These are phyloP conservation scores for Cryptococcus sp. DNA, from an alignment of 1,284 basidiomycete genomes.

Conservation along the genomic window DNA sequence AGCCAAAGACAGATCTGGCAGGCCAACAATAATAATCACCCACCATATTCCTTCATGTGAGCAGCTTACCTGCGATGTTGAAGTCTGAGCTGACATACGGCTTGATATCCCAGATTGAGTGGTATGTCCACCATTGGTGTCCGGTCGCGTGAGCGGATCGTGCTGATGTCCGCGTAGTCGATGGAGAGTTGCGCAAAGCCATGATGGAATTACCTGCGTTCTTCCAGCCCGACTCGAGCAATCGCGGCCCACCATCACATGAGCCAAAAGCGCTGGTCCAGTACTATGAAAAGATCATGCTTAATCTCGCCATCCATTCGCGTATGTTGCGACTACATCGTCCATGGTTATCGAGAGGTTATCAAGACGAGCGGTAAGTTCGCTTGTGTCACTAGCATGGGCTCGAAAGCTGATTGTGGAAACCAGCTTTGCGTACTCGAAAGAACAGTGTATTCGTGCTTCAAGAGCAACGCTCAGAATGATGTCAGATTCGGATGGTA, in stretches of 20 bases:
- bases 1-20: constrained; percentile 54
- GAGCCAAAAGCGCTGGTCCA: constrained; percentile 47
- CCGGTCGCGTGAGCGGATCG: background rate
- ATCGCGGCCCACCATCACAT: constrained; percentile 25
- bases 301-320: constrained; percentile 52
- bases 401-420: constrained; percentile 8
- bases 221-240: constrained; percentile 46
- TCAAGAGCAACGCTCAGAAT: constrained; percentile 52
- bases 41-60: constrained; percentile 53
- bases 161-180: constrained; percentile 28
- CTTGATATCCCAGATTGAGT: constrained; percentile 18
- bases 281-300: constrained; percentile 53
- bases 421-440: constrained; percentile 50
- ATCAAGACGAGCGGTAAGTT: constrained; percentile 45
- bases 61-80: constrained; percentile 6
- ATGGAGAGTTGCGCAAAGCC: constrained; percentile 51
- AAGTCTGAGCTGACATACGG: constrained; percentile 6
- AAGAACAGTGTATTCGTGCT: constrained; percentile 53
- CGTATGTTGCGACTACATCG: constrained; percentile 52
- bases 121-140: constrained; percentile 12
- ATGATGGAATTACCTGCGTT: constrained; percentile 53
- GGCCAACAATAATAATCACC: constrained; percentile 51
- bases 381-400: background rate
- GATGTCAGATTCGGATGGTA: constrained; percentile 47
- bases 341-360: constrained; percentile 50